Evolutionary conservation across 164 flowering plant genomes (phyloP).

Genomic region (Chimonanthus salicifolius): DNA sequence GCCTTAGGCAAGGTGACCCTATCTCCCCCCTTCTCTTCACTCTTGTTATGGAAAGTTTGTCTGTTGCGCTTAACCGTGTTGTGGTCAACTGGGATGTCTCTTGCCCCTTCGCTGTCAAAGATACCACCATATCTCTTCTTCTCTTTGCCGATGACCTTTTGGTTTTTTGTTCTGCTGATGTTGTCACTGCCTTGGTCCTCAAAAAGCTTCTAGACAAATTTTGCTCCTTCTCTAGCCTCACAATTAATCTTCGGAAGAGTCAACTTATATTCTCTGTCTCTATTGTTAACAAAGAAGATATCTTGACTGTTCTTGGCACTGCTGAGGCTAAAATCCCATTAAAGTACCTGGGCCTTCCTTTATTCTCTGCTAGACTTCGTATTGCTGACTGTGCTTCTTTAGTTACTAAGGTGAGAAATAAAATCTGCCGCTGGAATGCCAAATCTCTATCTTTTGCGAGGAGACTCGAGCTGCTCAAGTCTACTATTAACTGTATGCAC

Average conservation of each 20-base stretch:
- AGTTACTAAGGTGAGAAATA: neutral
- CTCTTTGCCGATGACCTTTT: neutral
- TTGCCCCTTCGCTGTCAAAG: neutral
- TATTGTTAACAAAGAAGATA: neutral
- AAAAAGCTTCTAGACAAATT: neutral
- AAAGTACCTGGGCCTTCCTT: neutral
- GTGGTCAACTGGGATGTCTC: too few relatives aligned
- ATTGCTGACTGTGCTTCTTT: neutral
- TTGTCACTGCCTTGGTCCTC: too few relatives aligned
- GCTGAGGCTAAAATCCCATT: neutral
- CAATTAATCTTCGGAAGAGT: neutral
- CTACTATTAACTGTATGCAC: neutral
- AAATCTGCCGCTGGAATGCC: neutral
- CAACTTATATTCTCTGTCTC: neutral
- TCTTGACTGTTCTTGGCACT: neutral
- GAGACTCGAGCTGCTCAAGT: neutral
- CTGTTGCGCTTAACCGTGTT: too few relatives aligned
- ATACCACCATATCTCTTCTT: neutral
- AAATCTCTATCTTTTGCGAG: neutral
- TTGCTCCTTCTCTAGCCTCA: neutral
- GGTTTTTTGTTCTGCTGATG: neutral
- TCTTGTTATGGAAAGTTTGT: too few relatives aligned
- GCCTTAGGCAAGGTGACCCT: too few relatives aligned
- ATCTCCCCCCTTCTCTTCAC: too few relatives aligned
- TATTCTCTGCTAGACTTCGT: neutral